Evolutionary conservation across 495 filamentous ascomycete genomes (phyloP).

Genomic region (Penicillium daleae): DNA sequence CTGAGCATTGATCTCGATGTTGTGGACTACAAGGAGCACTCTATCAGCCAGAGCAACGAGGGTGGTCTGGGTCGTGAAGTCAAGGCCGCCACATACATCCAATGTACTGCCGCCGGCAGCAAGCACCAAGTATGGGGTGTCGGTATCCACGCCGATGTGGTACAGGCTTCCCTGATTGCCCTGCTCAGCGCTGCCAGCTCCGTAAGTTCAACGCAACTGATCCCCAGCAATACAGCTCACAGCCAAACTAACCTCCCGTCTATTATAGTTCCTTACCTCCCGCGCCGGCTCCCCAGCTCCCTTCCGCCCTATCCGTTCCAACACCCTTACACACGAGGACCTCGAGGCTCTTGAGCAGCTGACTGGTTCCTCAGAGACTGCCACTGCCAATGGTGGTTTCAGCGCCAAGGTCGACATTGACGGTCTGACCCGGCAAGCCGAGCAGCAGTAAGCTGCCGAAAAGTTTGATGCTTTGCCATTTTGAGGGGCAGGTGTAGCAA

Average conservation of each 20-base stretch:
- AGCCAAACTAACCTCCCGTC: conserved; percentile 18
- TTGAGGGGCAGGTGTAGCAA: conserved; percentile 14
- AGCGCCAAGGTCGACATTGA: conserved; percentile 43
- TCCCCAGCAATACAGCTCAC: neutral
- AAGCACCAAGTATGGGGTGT: conserved; percentile 86
- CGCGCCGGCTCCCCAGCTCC: conserved; percentile 50
- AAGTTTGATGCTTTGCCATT: conserved; percentile 15
- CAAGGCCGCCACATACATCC: conserved; percentile 93
- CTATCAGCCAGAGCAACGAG: conserved; percentile 51
- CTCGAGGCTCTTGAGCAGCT: conserved; percentile 50
- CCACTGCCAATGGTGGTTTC: conserved; percentile 24
- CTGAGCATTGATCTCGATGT: conserved; percentile 94
- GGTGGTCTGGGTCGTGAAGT: conserved; percentile 70
- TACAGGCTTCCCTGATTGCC: conserved; percentile 89
- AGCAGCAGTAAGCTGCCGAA: conserved; percentile 32
- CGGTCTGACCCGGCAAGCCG: conserved; percentile 40
- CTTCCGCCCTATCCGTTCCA: conserved; percentile 52
- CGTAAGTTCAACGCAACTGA: conserved; percentile 56
- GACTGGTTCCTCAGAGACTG: conserved; percentile 26
- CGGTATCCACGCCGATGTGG: conserved; percentile 92
- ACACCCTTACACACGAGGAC: conserved; percentile 50
- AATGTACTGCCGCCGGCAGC: conserved; percentile 75
- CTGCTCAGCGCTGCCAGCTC: conserved; percentile 86
- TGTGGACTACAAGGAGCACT: conserved; percentile 94
- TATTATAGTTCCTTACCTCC: conserved; percentile 49